These are phyloP conservation scores for Chrysosporium keratinophilum DNA, from an alignment of 2,329 filamentous ascomycete species.

Conservation along the genomic window DNA sequence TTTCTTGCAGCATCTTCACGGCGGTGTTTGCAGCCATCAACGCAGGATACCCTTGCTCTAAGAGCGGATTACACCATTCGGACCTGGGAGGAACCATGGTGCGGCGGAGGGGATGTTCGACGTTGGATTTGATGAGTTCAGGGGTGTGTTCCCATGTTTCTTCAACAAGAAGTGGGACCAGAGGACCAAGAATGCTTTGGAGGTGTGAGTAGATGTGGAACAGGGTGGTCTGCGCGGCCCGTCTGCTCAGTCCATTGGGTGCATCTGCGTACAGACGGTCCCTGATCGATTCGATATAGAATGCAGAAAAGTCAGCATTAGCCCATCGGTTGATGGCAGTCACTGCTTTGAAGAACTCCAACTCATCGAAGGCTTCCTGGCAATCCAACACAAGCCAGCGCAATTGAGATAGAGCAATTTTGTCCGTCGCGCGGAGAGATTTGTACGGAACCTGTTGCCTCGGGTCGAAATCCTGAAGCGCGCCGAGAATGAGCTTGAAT, in stretches of 20 bases:
- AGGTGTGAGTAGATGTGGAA: slow-evolving; percentile 59
- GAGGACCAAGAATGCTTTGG: slow-evolving; percentile 66
- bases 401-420: slow-evolving; percentile 68
- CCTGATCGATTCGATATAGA: slow-evolving; percentile 89
- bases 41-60: slow-evolving; percentile 38
- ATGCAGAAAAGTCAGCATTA: slow-evolving; percentile 71
- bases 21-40: slow-evolving; percentile 48
- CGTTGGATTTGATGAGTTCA: slow-evolving; percentile 46
- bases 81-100: slow-evolving; percentile 23
- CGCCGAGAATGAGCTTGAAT: slow-evolving; percentile 81
- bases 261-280: slow-evolving; percentile 82
- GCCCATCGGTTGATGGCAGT: slow-evolving; percentile 70
- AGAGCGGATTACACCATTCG: slow-evolving; percentile 35
- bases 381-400: slow-evolving; percentile 55
- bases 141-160: slow-evolving; percentile 78
- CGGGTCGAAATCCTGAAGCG: slow-evolving; percentile 49
- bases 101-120: slow-evolving; percentile 38
- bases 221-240: slow-evolving; percentile 47
- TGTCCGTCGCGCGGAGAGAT: slow-evolving; percentile 53
- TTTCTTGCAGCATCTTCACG: slow-evolving; percentile 67
- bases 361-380: slow-evolving; percentile 53
- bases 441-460: slow-evolving; percentile 28
- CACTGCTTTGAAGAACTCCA: slow-evolving; percentile 74
- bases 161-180: slow-evolving; percentile 68
- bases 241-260: slow-evolving; percentile 51